These are phyloP conservation scores for Aegilops sharonensis DNA, from an alignment of 176 grass and related monocot genomes.

Conservation along the genomic window DNA sequence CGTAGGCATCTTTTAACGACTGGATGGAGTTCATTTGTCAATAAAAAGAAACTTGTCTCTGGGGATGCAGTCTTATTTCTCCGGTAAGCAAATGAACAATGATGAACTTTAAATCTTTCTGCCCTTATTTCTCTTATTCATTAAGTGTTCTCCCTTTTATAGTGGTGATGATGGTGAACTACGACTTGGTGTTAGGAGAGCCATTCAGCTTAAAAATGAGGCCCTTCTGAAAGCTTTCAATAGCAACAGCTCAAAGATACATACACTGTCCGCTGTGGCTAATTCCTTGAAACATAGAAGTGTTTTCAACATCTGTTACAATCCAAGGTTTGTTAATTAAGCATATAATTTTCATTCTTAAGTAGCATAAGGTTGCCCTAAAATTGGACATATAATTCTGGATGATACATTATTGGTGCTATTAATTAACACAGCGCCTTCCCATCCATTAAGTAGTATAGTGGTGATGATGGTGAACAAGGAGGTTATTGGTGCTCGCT, in stretches of 20 bases:
- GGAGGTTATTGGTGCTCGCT: background rate
- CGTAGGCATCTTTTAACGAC: slow-evolving; percentile 99
- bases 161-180: slow-evolving; percentile 88
- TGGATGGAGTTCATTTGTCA: slow-evolving; percentile 98
- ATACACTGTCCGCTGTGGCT: slow-evolving; percentile 41
- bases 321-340: slow-evolving; percentile 65
- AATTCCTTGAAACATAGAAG: slow-evolving; percentile 57
- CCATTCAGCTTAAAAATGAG: slow-evolving; percentile 76
- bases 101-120: background rate
- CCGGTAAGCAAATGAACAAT: slow-evolving; percentile 45
- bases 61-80: slow-evolving; percentile 94
- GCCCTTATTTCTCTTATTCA: background rate
- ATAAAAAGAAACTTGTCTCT: slow-evolving; percentile 92
- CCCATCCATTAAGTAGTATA: no score
- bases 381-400: background rate
- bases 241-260: slow-evolving; percentile 29
- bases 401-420: background rate
- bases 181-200: slow-evolving; percentile 82
- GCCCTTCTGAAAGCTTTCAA: slow-evolving; percentile 44
- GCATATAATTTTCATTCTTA: background rate
- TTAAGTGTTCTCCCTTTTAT: slow-evolving; percentile 9
- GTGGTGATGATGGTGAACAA: background rate
- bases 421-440: no score
- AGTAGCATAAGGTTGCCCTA: background rate
- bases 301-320: slow-evolving; percentile 82